phyloP scores from a whole-genome alignment of 2,329 filamentous ascomycete genomes.

The Diaporthe destruens region DNA sequence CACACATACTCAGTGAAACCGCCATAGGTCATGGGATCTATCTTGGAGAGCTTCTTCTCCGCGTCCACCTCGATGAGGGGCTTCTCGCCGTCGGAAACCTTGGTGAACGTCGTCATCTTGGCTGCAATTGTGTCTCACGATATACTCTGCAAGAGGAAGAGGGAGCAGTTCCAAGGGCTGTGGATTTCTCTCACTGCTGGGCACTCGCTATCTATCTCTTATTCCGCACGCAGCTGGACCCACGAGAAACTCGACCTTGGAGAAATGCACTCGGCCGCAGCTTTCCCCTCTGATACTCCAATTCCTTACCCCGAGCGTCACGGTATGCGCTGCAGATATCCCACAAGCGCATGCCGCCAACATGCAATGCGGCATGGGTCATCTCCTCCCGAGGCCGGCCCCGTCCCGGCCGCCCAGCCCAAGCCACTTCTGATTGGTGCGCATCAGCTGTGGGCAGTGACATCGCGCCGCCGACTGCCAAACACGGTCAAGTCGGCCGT shows the following conservation, averaged over 20 bases:
- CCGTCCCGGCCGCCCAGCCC: slow-evolving; percentile 6
- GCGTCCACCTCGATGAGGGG: slow-evolving; percentile 76
- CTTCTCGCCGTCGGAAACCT: slow-evolving; percentile 69
- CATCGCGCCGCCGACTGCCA: slow-evolving; percentile 18
- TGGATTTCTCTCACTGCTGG: slow-evolving; percentile 9
- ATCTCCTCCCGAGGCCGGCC: slow-evolving; percentile 34
- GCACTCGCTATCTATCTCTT: slow-evolving; percentile 33
- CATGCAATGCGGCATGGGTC: slow-evolving; percentile 29
- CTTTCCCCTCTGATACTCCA: slow-evolving; percentile 33
- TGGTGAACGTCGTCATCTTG: slow-evolving; percentile 80
- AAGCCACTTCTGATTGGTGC: slow-evolving; percentile 40
- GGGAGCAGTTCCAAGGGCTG: background rate
- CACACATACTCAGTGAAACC: slow-evolving; percentile 82
- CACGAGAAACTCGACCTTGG: slow-evolving; percentile 15
- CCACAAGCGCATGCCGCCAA: slow-evolving; percentile 2
- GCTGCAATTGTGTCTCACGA: slow-evolving; percentile 23
- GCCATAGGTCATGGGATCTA: slow-evolving; percentile 85
- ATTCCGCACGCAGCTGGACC: slow-evolving; percentile 18
- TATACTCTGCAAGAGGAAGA: background rate
- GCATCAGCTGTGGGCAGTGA: slow-evolving; percentile 34
- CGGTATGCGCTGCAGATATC: background rate
- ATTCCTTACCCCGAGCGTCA: slow-evolving; percentile 30
- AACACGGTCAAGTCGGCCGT: background rate
- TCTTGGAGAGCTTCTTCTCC: slow-evolving; percentile 74
- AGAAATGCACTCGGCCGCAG: background rate